These are phyloP conservation scores for Beauveria pseudobassiana DNA, from an alignment of 2,329 filamentous ascomycete genomes.

Conservation along the genomic window DNA sequence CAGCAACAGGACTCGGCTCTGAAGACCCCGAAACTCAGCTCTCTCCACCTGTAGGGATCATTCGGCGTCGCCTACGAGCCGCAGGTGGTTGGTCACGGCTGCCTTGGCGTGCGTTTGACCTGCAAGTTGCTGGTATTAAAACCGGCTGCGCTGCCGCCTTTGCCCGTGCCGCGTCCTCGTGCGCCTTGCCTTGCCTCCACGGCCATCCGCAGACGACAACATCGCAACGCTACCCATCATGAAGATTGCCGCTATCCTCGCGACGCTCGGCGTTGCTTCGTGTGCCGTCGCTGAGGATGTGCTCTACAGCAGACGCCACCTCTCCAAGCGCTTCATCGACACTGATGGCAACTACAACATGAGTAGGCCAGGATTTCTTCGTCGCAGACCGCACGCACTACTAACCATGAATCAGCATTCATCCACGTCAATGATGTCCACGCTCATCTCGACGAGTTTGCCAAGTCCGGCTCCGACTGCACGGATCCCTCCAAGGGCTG, in stretches of 20 bases:
- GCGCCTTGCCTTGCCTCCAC: background rate
- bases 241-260: slow-evolving; percentile 18
- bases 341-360: slow-evolving; percentile 45
- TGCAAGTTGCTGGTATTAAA: background rate
- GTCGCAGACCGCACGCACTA: background rate
- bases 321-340: slow-evolving; percentile 43
- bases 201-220: background rate
- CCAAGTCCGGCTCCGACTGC: slow-evolving; percentile 55
- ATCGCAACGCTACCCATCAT: slow-evolving; percentile 5
- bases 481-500: slow-evolving; percentile 48
- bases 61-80: background rate
- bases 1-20: background rate
- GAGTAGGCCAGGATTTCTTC: slow-evolving; percentile 24
- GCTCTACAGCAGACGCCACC: slow-evolving; percentile 37
- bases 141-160: background rate
- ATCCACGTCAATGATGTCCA: slow-evolving; percentile 66
- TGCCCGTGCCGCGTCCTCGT: background rate
- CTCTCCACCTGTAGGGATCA: background rate
- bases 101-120: background rate
- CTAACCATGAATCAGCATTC: slow-evolving; percentile 36
- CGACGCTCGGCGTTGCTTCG: slow-evolving; percentile 23
- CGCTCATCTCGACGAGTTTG: slow-evolving; percentile 57
- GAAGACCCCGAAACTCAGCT: too few species aligned
- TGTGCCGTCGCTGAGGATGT: slow-evolving; percentile 33
- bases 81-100: background rate